phyloP scores from a whole-genome alignment of 306 rosid genomes.

The Cyamopsis tetragonoloba region DNA sequence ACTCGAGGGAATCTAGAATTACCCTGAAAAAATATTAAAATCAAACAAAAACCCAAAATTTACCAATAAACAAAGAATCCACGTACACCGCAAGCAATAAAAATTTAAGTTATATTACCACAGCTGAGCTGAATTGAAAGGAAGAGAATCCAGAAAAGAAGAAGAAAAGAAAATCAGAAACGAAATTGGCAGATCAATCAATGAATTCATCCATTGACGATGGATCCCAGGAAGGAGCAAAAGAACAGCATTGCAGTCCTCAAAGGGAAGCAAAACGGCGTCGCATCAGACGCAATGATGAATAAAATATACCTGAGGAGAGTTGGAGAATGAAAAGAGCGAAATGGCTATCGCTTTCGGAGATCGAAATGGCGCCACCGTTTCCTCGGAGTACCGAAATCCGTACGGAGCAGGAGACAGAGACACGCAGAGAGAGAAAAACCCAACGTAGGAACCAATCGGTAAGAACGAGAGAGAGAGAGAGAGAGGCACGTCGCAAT shows the following conservation, averaged over 20 bases:
- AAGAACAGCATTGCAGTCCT: conserved; percentile 14
- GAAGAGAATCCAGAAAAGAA: background rate
- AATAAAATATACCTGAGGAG: conserved; percentile 22
- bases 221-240: background rate
- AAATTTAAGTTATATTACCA: background rate
- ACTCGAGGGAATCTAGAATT: background rate
- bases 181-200: conserved; percentile 19
- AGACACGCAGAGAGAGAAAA: conserved; percentile 14
- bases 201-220: background rate
- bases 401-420: conserved; percentile 40
- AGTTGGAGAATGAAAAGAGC: background rate
- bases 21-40: background rate
- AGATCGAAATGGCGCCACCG: conserved; percentile 35
- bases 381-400: conserved; percentile 25
- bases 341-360: conserved; percentile 34
- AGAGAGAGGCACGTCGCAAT: conserved; percentile 38
- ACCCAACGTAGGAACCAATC: background rate
- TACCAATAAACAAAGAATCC: background rate
- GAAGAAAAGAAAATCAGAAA: background rate
- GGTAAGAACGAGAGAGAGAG: conserved; percentile 7
- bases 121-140: background rate
- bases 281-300: background rate
- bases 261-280: conserved; percentile 7
- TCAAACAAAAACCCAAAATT: background rate
- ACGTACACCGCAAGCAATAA: background rate